Base-by-base conservation (phyloP, 805 yeast genomes). In the Cyberlindnera lachancei region DNA sequence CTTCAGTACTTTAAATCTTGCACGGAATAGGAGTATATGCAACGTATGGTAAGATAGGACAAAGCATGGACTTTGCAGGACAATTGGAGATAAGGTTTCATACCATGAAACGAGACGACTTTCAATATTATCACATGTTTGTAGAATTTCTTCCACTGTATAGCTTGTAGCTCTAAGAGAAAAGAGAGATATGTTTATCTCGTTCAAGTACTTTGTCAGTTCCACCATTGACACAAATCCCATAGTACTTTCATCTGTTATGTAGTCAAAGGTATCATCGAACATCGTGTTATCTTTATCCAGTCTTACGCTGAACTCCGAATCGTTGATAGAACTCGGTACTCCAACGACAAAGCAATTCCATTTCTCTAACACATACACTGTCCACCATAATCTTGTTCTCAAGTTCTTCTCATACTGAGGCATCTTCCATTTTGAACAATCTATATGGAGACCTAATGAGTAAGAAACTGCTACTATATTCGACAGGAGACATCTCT, bases 321-420 rank as follows among this genome's bases (percentile, higher is more conserved):
- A 14, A 12, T 26, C 33, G 15, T 30, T 31, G n/a, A 38, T 38
- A 25, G 30, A 10, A 19, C 38, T 30, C 8, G 41, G 41, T 5
- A 24, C 25, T 3, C 41, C 41, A n/a, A 27, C 10, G 8, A 26
- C 34, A 24, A 34, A 31, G 2, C 38, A 30, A 6, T 30, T 27
- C 41, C 41, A 38, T 51, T 86, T 58, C 56, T 85, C 95, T 41
- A 83, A 68, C 45, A 76, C 68, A 55, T 82, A 84, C 20, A 78
- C 73, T 27, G 84, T 76, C 95, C 95, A 85, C 59, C 86, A 85
- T 18, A 83, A 56, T 31, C 85, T 70, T 42, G 88, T 68, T 23
- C 94, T 41, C n/a, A 28, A 9, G 26, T 34, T 27, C 16, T 38
- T 31, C 19, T 38, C 41, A 23, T 34, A 25, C 16, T 22, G n/a